Percentiles rank a stretch among this genome's conserved stretches.
Evolutionary conservation across 495 filamentous ascomycete species (phyloP).

Genomic region (Cercophora scortea): DNA sequence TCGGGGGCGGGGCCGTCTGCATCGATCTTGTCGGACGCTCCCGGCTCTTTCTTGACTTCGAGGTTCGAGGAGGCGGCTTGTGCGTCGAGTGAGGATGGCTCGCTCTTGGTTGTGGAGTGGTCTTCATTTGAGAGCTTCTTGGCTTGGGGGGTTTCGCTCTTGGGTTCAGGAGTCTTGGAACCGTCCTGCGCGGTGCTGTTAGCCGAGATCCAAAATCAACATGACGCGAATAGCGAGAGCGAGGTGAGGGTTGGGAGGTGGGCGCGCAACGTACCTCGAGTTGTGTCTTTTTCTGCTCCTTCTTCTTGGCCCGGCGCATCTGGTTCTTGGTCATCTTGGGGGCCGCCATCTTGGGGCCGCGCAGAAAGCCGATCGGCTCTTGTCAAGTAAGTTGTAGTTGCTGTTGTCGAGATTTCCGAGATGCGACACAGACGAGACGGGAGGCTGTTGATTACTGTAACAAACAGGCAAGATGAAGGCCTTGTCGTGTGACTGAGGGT

Average conservation of each 20-base stretch:
- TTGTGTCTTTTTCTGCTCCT: conserved; percentile 65
- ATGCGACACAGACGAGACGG: not conserved
- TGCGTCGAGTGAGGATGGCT: not conserved
- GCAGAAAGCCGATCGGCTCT: conserved; percentile 13
- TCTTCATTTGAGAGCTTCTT: conserved; percentile 16
- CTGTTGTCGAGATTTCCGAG: not conserved
- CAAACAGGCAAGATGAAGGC: not conserved
- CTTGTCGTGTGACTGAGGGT: too few relatives aligned
- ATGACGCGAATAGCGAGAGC: not conserved
- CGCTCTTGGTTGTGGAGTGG: conserved; percentile 2
- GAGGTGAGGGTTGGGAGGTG: not conserved
- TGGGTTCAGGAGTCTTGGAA: conserved; percentile 16
- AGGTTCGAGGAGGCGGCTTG: conserved; percentile 8
- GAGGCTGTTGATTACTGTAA: not conserved
- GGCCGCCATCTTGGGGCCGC: conserved; percentile 38
- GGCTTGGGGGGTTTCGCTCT: conserved; percentile 19
- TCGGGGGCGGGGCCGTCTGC: conserved; percentile 39
- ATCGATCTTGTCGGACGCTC: conserved; percentile 26
- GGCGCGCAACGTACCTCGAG: conserved; percentile 29
- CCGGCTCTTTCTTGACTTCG: conserved; percentile 34
- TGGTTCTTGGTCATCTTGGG: conserved; percentile 77
- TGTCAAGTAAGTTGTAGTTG: not conserved
- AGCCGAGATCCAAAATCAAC: conserved; percentile 2
- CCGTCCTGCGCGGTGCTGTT: conserved; percentile 14
- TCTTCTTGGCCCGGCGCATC: conserved; percentile 80